phyloP scores from a whole-genome alignment of 2,329 filamentous ascomycete species.

The Neonectria magnoliae region DNA sequence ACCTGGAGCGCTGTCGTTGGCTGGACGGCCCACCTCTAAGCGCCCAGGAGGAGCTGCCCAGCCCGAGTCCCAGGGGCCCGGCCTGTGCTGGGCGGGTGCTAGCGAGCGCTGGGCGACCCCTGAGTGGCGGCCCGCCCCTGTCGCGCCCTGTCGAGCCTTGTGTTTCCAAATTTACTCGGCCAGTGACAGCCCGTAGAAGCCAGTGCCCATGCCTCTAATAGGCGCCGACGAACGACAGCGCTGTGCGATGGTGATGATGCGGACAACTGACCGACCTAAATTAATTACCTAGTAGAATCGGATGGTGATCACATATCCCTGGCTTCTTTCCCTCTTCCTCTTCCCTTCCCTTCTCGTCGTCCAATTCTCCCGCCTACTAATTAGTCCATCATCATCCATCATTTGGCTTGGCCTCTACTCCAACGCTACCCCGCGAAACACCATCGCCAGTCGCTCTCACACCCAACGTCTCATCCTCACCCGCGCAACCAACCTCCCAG shows the following conservation, averaged over 20 bases:
- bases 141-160: background rate
- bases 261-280: background rate
- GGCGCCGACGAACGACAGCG: constrained; percentile 32
- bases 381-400: background rate
- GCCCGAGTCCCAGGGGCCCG: constrained; percentile 16
- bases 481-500: constrained; percentile 19
- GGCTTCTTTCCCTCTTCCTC: background rate
- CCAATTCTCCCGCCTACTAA: background rate
- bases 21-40: constrained; percentile 32
- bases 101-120: background rate
- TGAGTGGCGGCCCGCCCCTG: constrained; percentile 30
- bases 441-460: constrained; percentile 19
- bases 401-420: constrained; percentile 5
- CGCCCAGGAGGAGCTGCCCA: constrained; percentile 32
- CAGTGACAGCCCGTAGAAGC: constrained; percentile 35
- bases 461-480: constrained; percentile 38
- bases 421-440: constrained; percentile 37
- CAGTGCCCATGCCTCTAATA: constrained; percentile 37
- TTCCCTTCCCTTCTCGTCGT: background rate
- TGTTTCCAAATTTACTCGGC: constrained; percentile 43
- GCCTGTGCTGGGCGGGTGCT: constrained; percentile 19
- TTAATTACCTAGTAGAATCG: background rate
- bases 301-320: background rate
- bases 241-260: background rate
- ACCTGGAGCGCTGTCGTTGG: constrained; percentile 33